These are phyloP conservation scores for Aristolochia californica DNA, from an alignment of 164 flowering plant species.

Conservation along the genomic window DNA sequence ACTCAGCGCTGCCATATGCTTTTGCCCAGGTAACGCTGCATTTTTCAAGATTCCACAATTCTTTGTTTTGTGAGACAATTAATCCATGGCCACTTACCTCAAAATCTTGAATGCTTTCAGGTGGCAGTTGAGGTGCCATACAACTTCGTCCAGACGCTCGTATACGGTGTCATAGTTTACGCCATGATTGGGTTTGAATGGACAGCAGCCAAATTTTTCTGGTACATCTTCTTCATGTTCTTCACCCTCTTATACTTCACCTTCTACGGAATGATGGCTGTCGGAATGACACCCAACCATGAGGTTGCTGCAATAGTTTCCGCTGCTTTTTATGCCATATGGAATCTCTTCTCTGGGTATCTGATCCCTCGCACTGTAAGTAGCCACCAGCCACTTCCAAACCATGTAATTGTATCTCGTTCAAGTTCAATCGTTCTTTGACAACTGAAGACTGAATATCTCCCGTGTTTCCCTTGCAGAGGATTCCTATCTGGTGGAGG, in stretches of 20 bases:
- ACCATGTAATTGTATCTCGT: background rate
- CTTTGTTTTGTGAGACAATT: no score
- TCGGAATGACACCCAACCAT: conserved; percentile 19
- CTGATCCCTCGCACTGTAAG: conserved; percentile 27
- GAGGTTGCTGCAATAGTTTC: conserved; percentile 23
- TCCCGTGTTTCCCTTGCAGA: conserved; percentile 19
- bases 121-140: conserved; percentile 47
- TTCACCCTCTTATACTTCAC: conserved; percentile 22
- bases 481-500: conserved; percentile 57
- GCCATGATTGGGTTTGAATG: conserved; percentile 30
- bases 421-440: background rate
- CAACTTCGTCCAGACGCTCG: conserved; percentile 20
- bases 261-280: conserved; percentile 23
- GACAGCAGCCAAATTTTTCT: conserved; percentile 20
- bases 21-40: conserved; percentile 25
- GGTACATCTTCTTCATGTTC: conserved; percentile 23
- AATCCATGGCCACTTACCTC: no score
- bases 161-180: conserved; percentile 30
- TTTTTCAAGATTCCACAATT: conserved; percentile 12
- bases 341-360: conserved; percentile 27
- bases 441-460: background rate
- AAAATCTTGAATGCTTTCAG: conserved; percentile 5
- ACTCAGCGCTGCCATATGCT: conserved; percentile 32
- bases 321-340: conserved; percentile 17
- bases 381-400: conserved; percentile 1